A percentile compares a stretch with the other conserved stretches of the same genome.
Evolutionary conservation across 345 rosid genomes (phyloP).

Genomic region (Eucalyptus pauciflora): DNA sequence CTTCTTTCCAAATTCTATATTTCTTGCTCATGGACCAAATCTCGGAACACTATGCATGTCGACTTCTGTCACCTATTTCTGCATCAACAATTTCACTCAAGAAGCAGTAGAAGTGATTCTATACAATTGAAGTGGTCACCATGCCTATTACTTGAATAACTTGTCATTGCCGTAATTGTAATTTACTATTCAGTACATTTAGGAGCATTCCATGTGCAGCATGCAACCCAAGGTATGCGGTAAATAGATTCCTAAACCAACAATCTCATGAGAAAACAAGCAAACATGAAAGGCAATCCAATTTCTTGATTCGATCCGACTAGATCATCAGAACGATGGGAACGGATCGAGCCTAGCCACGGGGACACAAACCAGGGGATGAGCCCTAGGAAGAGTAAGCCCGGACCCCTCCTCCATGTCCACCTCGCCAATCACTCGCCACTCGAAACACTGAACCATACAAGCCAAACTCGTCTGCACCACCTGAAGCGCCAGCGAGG

Average conservation of each 20-base stretch:
- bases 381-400: conserved; percentile 14
- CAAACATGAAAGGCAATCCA: not conserved
- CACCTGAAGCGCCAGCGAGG: conserved; percentile 29
- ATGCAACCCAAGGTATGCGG: not conserved
- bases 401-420: not conserved
- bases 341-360: conserved; percentile 30
- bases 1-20: not conserved
- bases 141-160: not conserved
- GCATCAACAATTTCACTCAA: not conserved
- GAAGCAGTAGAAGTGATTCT: not conserved
- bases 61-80: not conserved
- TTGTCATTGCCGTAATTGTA: not conserved
- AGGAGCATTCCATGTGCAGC: not conserved
- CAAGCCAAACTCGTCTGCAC: conserved; percentile 28
- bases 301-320: not conserved
- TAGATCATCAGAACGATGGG: not conserved
- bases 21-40: not conserved
- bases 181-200: not conserved
- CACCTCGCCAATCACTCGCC: conserved; percentile 16
- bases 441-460: conserved; percentile 43
- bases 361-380: conserved; percentile 39
- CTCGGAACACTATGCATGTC: not conserved
- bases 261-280: not conserved
- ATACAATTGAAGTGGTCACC: not conserved
- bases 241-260: not conserved